Evolutionary conservation across 163 green algal species (phyloP).

Genomic region (Trebouxia gelatinosa): DNA sequence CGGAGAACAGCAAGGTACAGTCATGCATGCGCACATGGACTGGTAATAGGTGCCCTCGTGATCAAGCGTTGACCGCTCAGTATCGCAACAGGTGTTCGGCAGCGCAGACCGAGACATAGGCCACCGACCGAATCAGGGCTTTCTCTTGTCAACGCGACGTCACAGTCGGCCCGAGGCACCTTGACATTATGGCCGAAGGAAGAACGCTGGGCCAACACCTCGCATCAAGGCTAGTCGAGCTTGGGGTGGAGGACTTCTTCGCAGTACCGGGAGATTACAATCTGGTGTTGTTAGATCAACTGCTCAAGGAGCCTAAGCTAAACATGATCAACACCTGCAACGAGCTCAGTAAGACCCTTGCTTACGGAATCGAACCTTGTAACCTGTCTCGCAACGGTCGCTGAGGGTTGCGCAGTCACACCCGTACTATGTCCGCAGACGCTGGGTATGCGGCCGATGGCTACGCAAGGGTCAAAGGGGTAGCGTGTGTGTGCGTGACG

Average conservation of each 20-base stretch:
- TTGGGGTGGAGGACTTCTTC: constrained; percentile 52
- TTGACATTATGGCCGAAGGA: constrained; percentile 1
- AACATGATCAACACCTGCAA: constrained; percentile 66
- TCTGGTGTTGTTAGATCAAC: constrained; percentile 68
- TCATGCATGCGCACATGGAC: too few relatives aligned
- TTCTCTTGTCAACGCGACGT: too few relatives aligned
- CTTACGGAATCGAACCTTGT: too few relatives aligned
- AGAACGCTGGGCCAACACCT: constrained; percentile 57
- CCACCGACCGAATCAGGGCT: too few relatives aligned
- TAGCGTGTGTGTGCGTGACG: constrained; percentile 69
- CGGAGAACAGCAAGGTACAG: too few relatives aligned
- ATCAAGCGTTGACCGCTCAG: too few relatives aligned
- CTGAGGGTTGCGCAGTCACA: background rate
- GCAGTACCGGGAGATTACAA: constrained; percentile 69
- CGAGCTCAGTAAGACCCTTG: constrained; percentile 66
- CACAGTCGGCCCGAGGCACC: too few relatives aligned
- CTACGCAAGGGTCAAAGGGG: constrained; percentile 55
- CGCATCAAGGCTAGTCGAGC: constrained; percentile 53
- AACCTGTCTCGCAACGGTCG: background rate
- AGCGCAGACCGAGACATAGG: too few relatives aligned
- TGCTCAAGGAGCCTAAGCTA: constrained; percentile 47
- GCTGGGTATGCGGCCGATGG: constrained; percentile 56
- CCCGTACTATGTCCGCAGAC: background rate
- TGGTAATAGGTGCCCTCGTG: too few relatives aligned
- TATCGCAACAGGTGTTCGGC: too few relatives aligned